Percentiles rank a stretch among this genome's conserved stretches.
Conservation (phyloP, 805 yeast species). For the Nematodospora valgi region DNA sequence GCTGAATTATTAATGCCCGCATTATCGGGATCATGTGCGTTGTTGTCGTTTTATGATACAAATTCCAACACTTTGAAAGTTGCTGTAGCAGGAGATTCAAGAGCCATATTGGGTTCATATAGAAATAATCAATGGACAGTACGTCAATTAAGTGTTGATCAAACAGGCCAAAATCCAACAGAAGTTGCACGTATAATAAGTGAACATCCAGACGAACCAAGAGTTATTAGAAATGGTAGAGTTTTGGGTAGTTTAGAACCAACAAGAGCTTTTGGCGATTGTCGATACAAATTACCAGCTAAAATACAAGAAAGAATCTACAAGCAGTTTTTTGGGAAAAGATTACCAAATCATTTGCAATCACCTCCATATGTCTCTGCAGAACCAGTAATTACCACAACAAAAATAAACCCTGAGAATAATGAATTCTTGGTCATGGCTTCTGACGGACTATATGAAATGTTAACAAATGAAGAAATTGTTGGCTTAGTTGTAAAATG, state of each 20-base stretch:
- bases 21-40: constrained; percentile 90
- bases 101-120: constrained; percentile 81
- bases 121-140: constrained; percentile 82
- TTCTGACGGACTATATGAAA: constrained; percentile 90
- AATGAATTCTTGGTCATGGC: constrained; percentile 90
- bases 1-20: constrained; percentile 86
- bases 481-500: constrained; percentile 90
- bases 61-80: constrained; percentile 68
- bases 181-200: constrained; percentile 79
- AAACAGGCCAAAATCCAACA: constrained; percentile 86
- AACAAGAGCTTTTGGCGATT: constrained; percentile 95
- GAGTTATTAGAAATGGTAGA: constrained; percentile 81
- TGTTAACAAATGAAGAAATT: constrained; percentile 88
- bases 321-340: constrained; percentile 76
- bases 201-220: constrained; percentile 91
- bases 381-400: constrained; percentile 85
- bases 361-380: constrained; percentile 99
- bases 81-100: constrained; percentile 94
- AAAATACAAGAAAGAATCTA: constrained; percentile 72
- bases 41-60: constrained; percentile 83
- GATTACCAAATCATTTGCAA: constrained; percentile 65
- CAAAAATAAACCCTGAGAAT: constrained; percentile 64
- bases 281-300: constrained; percentile 81
- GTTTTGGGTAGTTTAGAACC: constrained; percentile 93
- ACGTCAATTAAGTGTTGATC: constrained; percentile 80